Evolutionary conservation across 306 rosid genomes (phyloP), one percentile per base, ranked within the genome.

Genomic region (Citrullus amarus): DNA sequence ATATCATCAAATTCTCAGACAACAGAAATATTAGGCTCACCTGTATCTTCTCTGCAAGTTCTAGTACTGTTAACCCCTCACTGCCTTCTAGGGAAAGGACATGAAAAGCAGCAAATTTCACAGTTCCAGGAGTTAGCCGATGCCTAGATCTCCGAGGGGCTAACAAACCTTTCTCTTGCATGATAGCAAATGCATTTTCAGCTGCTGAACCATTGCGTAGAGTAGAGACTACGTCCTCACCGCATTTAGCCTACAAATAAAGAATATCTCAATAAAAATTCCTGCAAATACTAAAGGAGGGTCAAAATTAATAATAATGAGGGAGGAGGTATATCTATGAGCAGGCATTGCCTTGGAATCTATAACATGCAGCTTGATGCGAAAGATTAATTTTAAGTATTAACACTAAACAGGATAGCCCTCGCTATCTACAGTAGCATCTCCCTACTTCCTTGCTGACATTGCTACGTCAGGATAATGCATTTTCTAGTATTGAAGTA

Each of bases 31-130:
- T 17, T 38, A 60, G 41, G 55, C 77, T 84, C 81, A 92, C 99
- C 97, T 96, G 99, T 86, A 96, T 96, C 84, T 96, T 96, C 54
- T 96, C 99, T 13, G 99, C 99, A 66, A 96, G 99, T 60, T 96
- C 99, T 78, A 96, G 80, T 39, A 96, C 97, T 0, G 92, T 96
- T 79, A 96, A 82, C 67, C 99, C 99, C 86, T 90, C 88, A 81
- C 92, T 83, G 54, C 99, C 99, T 87, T 96, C 99, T 10, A 96
- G 86, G 12, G 99, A 96, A 80, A 96, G 97, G 75, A 92, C 99
- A 69, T 96, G 99, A 82, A 96, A 96, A 77, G 99, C 99, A 60
- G 99, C 97, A 85, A 96, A 96, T 59, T 96, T 96, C 65, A 96
- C 99, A 65, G 98, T 96, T 85, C 99, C 99, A 46, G 99, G 99